A percentile compares a stretch with the other conserved stretches of the same genome.
These are phyloP conservation scores for Pyrus bretschneideri DNA, from an alignment of 306 rosid species.

Conservation along the genomic window DNA sequence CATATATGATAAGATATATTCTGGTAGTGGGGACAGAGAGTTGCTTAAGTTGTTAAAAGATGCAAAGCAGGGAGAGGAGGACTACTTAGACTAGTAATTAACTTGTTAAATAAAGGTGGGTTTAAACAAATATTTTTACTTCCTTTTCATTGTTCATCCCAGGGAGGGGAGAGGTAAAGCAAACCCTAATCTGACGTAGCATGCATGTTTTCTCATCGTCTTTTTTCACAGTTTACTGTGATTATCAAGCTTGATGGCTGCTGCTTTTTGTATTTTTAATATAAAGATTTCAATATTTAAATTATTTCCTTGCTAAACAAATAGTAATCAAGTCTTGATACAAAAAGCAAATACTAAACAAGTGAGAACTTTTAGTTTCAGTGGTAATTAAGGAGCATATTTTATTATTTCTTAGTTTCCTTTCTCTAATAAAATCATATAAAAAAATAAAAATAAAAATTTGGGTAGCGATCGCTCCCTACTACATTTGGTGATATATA, in stretches of 20 bases:
- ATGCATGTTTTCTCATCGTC: neutral
- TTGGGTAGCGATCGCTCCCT: neutral
- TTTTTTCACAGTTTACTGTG: neutral
- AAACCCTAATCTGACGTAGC: neutral
- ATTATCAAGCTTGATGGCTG: neutral
- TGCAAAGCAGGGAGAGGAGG: slow-evolving; percentile 25
- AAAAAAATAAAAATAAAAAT: no score
- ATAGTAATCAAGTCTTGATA: neutral
- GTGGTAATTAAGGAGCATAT: no score
- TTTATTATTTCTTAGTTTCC: no score
- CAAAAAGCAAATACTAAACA: no score
- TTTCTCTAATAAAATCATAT: neutral
- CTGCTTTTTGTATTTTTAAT: neutral
- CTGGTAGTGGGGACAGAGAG: slow-evolving; percentile 33
- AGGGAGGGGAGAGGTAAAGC: slow-evolving; percentile 4
- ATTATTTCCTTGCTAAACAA: neutral
- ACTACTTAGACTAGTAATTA: slow-evolving; percentile 4
- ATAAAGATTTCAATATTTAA: neutral
- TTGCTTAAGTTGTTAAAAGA: slow-evolving; percentile 29
- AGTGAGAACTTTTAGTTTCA: neutral
- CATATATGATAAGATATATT: slow-evolving; percentile 21
- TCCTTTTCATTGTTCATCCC: slow-evolving; percentile 21
- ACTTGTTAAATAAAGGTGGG: slow-evolving; percentile 2
- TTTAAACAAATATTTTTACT: slow-evolving; percentile 14
- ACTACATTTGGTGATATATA: neutral